Conservation (phyloP, 768 basidiomycete species). For the Tulasnella sp. region DNA sequence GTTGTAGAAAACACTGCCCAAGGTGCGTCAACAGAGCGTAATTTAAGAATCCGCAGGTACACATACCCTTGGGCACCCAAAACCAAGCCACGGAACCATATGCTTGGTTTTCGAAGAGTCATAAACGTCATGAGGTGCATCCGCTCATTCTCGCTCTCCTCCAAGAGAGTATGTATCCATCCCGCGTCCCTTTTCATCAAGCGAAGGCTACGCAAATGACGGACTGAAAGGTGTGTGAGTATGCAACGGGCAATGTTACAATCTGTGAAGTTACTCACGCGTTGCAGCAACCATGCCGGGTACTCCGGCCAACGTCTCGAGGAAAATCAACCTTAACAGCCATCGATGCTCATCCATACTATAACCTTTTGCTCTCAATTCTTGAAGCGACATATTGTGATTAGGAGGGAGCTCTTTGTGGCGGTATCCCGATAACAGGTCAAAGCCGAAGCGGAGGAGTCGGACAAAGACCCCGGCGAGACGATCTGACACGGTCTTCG, state of each 20-base stretch:
- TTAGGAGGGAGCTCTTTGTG: constrained; percentile 51
- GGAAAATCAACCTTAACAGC: constrained; percentile 56
- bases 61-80: constrained; percentile 71
- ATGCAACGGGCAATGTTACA: not conserved
- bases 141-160: constrained; percentile 94
- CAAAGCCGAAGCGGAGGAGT: constrained; percentile 42
- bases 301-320: constrained; percentile 88
- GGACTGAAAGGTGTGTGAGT: constrained; percentile 28
- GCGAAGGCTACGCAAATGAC: constrained; percentile 80
- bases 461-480: constrained; percentile 37
- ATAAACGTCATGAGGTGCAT: constrained; percentile 98
- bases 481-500: constrained; percentile 51
- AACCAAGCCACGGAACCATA: constrained; percentile 68
- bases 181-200: constrained; percentile 55
- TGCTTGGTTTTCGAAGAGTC: constrained; percentile 70
- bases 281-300: constrained; percentile 90
- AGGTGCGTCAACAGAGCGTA: not conserved
- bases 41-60: not conserved
- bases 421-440: constrained; percentile 76
- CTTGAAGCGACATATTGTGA: constrained; percentile 51
- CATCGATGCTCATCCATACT: constrained; percentile 63
- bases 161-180: constrained; percentile 87
- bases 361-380: constrained; percentile 64
- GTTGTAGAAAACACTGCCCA: constrained; percentile 55
- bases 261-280: not conserved